Conservation (phyloP, 179 eudicot species). For the Patellifolia procumbens region DNA sequence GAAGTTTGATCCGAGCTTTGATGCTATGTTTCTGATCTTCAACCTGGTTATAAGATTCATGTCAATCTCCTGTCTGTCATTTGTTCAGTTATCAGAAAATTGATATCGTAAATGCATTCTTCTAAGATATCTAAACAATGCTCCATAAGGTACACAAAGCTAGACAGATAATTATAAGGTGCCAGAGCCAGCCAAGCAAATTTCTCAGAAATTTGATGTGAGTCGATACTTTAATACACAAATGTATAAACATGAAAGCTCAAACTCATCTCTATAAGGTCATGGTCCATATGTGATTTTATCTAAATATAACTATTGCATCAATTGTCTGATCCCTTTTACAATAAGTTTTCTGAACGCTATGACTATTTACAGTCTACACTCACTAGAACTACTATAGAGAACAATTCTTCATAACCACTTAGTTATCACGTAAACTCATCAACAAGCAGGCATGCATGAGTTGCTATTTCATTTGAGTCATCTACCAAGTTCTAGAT, state of each 20-base stretch:
- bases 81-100: not conserved
- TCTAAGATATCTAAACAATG: not conserved
- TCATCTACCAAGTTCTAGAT: too few relatives aligned
- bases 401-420: not conserved
- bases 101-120: not conserved
- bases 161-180: too few relatives aligned
- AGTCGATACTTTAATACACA: not conserved
- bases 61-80: not conserved
- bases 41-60: slow-evolving; percentile 35
- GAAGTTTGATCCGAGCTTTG: slow-evolving; percentile 49
- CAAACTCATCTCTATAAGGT: not conserved
- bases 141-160: not conserved
- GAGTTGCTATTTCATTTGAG: not conserved
- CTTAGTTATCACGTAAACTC: not conserved
- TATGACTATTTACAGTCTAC: not conserved
- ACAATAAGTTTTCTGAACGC: not conserved
- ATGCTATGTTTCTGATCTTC: slow-evolving; percentile 44
- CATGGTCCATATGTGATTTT: not conserved
- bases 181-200: not conserved
- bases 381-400: not conserved
- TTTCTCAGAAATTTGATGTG: not conserved
- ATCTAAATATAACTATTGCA: not conserved
- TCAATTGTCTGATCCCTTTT: not conserved
- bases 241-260: not conserved
- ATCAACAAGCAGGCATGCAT: not conserved